Evolutionary conservation across 164 flowering plant genomes (phyloP).

Genomic region (Malania oleifera): DNA sequence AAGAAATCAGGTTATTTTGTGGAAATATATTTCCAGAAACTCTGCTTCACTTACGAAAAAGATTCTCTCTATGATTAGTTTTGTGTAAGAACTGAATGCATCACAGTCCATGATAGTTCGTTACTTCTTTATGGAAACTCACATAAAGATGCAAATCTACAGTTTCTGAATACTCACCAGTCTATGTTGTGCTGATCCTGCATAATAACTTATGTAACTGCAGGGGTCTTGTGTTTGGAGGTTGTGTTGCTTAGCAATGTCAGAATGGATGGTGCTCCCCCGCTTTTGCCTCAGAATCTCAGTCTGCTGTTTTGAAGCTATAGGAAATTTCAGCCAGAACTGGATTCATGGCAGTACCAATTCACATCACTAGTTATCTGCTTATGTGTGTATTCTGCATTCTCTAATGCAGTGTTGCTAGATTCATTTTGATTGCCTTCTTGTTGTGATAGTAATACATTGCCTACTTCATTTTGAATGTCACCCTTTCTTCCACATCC

Average conservation of each 20-base stretch:
- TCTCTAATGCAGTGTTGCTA: constrained; percentile 22
- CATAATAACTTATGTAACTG: neutral
- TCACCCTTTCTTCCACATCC: no score
- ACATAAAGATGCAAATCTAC: neutral
- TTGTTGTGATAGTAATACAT: neutral
- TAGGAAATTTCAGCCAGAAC: no score
- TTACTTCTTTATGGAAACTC: neutral
- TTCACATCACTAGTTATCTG: neutral
- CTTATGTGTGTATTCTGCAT: constrained; percentile 14
- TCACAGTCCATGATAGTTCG: neutral
- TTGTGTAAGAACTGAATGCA: no score
- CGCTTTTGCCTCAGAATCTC: constrained; percentile 5
- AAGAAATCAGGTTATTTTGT: no score
- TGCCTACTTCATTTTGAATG: no score
- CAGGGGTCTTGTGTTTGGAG: constrained; percentile 69
- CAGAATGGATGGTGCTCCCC: neutral
- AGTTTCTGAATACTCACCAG: neutral
- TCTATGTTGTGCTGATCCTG: neutral
- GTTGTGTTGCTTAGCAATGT: constrained; percentile 41
- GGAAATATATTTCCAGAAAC: no score
- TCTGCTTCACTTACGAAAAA: no score
- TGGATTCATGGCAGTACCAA: no score
- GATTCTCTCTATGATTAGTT: no score
- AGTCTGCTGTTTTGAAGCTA: neutral
- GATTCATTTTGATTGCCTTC: neutral